Base-by-base conservation (phyloP, 1,284 basidiomycete genomes). In the Tremellales sp. region DNA sequence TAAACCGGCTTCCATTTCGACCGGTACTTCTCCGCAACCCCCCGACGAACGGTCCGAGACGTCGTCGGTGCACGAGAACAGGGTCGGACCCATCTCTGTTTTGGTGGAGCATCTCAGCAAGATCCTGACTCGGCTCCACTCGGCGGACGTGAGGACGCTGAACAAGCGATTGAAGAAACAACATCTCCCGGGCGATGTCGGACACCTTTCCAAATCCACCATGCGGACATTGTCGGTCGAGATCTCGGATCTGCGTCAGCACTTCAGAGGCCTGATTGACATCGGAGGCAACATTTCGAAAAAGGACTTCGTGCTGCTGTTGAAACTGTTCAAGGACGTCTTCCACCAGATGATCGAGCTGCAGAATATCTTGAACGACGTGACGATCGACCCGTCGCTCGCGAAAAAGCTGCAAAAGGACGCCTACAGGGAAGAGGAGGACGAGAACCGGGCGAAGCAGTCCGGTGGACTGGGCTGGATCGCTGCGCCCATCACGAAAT, bases 141-240 rank as follows among this genome's bases (percentile, higher is more conserved):
- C 86, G 54, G 85, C 92, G 1, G 93, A 98, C 58, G 84, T 93
- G 1, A 78, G 86, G 24, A 92, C 90, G 0, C 77, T 98, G 32
- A 87, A 87, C 35, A 86, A 86, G 49, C 83, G 94, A 13, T 77
- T 98, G 35, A 94, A 92, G 71, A 84, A 91, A 38, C 94, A 97
- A 57, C 82, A 93, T 61, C 78, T 97, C 2, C 73, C 79, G 0
- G 85, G 81, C 47, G 93, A 97, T 60, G 80, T 97, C 16, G 81
- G 83, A 13, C 88, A 97, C 63, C 77, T 97, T 14, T 93, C 92
- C 0, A 83, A 85, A 32, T 82, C 81, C 18, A 97, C 91, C 0
- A 78, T 97, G 48, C 80, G 81, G 48, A 78, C 79, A 33, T 84
- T 97, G 42, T 67, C 91, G 14, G 73, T 77, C 28, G 93, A 98